These are phyloP conservation scores for Xylaria cubensis DNA, from an alignment of 495 filamentous ascomycete genomes.

Conservation along the genomic window DNA sequence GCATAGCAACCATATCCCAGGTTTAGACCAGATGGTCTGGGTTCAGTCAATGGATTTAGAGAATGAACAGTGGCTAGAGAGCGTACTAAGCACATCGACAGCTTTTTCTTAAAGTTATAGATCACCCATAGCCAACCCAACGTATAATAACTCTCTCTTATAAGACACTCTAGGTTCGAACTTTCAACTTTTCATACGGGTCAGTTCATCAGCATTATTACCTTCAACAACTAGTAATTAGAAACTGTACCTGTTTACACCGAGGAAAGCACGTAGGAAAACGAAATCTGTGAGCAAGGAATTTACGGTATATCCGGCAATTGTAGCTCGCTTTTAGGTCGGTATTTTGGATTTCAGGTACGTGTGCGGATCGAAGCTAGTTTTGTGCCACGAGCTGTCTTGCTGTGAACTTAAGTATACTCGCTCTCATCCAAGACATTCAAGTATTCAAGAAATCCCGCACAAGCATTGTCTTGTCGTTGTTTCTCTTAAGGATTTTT, in stretches of 20 bases:
- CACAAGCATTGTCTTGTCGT: too few relatives aligned
- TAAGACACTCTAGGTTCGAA: neutral
- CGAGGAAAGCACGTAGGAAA: neutral
- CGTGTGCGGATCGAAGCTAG: too few relatives aligned
- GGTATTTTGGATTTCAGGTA: too few relatives aligned
- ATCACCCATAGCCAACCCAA: neutral
- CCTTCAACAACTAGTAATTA: neutral
- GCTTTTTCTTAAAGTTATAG: neutral
- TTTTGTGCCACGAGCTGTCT: too few relatives aligned
- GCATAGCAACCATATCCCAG: neutral
- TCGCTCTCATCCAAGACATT: too few relatives aligned
- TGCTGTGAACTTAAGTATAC: too few relatives aligned
- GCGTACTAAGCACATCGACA: neutral
- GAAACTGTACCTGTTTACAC: neutral
- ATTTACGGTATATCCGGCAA: too few relatives aligned
- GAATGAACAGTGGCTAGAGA: slow-evolving; percentile 10
- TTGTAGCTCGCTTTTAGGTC: neutral
- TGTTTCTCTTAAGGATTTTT: neutral
- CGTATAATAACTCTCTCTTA: neutral
- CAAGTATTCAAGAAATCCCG: too few relatives aligned
- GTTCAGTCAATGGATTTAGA: slow-evolving; percentile 14
- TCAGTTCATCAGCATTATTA: neutral
- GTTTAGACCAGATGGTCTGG: slow-evolving; percentile 12
- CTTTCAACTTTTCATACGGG: neutral
- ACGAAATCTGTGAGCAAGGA: neutral